Percentiles rank a stretch among this genome's conserved stretches.
These are phyloP conservation scores for Penicillium decumbens DNA, from an alignment of 2,329 filamentous ascomycete species.

Conservation along the genomic window DNA sequence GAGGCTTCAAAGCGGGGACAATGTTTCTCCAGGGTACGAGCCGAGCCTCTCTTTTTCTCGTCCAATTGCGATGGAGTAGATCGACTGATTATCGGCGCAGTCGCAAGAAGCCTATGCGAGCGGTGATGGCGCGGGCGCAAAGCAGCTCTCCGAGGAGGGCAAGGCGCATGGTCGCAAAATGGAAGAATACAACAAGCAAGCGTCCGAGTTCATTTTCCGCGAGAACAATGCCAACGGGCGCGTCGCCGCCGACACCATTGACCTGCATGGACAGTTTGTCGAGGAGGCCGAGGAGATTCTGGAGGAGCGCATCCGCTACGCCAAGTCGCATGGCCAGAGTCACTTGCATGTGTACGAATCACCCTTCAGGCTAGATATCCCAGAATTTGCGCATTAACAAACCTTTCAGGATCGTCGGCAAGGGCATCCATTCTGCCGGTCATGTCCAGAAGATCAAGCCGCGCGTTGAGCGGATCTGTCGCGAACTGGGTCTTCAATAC, in stretches of 20 bases:
- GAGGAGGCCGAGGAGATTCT: constrained; percentile 92
- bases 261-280: constrained; percentile 90
- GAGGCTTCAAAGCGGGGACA: constrained; percentile 73
- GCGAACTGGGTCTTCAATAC: constrained; percentile 75
- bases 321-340: constrained; percentile 65
- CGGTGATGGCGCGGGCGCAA: constrained; percentile 79
- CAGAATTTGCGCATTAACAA: not conserved
- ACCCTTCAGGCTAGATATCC: not conserved
- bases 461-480: constrained; percentile 82
- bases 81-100: constrained; percentile 47
- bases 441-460: constrained; percentile 94
- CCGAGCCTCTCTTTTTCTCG: not conserved
- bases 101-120: constrained; percentile 68
- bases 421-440: constrained; percentile 77
- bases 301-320: constrained; percentile 76
- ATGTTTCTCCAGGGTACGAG: constrained; percentile 66
- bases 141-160: constrained; percentile 76
- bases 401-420: constrained; percentile 71
- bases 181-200: constrained; percentile 85
- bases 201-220: constrained; percentile 89
- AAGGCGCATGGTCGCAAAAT: constrained; percentile 79
- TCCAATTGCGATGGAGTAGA: constrained; percentile 5
- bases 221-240: constrained; percentile 81
- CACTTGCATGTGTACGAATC: constrained; percentile 71
- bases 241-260: constrained; percentile 76